These are phyloP conservation scores for Hypomyces perniciosus DNA, from an alignment of 2,329 filamentous ascomycete species.

Conservation along the genomic window DNA sequence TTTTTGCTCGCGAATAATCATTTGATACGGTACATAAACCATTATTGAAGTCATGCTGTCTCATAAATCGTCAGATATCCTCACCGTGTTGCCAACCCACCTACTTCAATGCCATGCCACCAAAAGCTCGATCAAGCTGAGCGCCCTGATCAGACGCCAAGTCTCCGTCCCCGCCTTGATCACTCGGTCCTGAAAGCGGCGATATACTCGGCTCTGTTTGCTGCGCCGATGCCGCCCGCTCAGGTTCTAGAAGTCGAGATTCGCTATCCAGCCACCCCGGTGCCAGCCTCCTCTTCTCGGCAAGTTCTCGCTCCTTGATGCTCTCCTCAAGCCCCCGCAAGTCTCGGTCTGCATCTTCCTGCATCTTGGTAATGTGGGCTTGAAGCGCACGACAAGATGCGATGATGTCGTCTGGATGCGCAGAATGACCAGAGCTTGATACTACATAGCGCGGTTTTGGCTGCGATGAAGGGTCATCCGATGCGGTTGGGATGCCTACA, in stretches of 20 bases:
- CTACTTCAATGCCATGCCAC: constrained; percentile 36
- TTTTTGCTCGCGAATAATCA: not conserved
- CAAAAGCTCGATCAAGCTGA: constrained; percentile 55
- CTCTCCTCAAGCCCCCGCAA: constrained; percentile 65
- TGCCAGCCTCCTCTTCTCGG: constrained; percentile 72
- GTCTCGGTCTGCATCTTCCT: constrained; percentile 60
- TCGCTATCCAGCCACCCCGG: constrained; percentile 78
- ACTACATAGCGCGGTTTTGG: constrained; percentile 67
- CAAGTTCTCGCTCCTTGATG: constrained; percentile 60
- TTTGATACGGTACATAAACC: not conserved
- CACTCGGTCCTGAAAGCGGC: constrained; percentile 6
- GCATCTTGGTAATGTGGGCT: constrained; percentile 64
- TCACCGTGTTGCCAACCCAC: not conserved
- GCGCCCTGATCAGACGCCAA: constrained; percentile 44
- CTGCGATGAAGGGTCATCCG: constrained; percentile 29
- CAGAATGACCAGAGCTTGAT: constrained; percentile 71
- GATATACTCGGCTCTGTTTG: constrained; percentile 20
- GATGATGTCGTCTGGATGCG: constrained; percentile 81
- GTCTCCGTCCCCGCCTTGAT: constrained; percentile 16
- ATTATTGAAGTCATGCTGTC: too few species aligned
- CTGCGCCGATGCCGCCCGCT: constrained; percentile 38
- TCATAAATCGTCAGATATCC: not conserved
- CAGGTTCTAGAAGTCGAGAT: constrained; percentile 61
- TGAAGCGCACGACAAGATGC: constrained; percentile 74
- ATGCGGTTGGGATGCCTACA: constrained; percentile 30